Evolutionary conservation across 352 stramenopile species (phyloP), one percentile per base, ranked within the genome.

Genomic region (Pythium biforme): DNA sequence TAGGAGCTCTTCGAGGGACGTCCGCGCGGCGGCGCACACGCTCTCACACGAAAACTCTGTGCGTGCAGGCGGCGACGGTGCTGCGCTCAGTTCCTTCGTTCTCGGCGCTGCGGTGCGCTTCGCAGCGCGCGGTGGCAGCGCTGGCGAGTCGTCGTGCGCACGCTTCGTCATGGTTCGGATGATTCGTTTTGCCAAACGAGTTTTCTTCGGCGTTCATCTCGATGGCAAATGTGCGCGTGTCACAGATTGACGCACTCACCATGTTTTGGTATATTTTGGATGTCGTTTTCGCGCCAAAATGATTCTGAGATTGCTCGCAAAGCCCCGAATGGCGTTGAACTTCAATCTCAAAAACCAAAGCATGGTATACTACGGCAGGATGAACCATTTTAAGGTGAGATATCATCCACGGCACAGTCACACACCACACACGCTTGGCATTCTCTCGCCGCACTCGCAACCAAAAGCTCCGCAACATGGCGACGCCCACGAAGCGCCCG

Each of bases 21-120:
- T 5, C 11, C 47, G 61, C 17, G 61, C 61, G 6, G 61, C 61
- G n/a, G 41, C 26, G 26, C 27, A 23, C 33, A 62, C 47, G 37
- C 33, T 55, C 12, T 49, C 45, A n/a, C 61, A 54, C 4, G 53
- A 59, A 23, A 68, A 68, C 46, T 62, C 61, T 7, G 8, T 4
- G 2, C 23, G 48, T 3, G 20, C 4, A 1, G 8, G 2, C 6
- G 55, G 19, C 31, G 51, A 1, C 25, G 39, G 2, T 37, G 37
- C 0, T 26, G 50, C 14, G 31, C 15, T 20, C 19, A 4, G 31
- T 5, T 47, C n/a, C 19, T 7, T 4, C 29, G 20, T n/a, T 23
- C 26, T n/a, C n/a, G n/a, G n/a, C n/a, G n/a, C n/a, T n/a, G n/a
- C n/a, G n/a, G 50, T 22, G n/a, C 50, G 29, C 20, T 45, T 47